Evolutionary conservation across 2,329 filamentous ascomycete species (phyloP), one percentile per base, ranked within the genome.

Genomic region (Xylariomycetidae sp.): DNA sequence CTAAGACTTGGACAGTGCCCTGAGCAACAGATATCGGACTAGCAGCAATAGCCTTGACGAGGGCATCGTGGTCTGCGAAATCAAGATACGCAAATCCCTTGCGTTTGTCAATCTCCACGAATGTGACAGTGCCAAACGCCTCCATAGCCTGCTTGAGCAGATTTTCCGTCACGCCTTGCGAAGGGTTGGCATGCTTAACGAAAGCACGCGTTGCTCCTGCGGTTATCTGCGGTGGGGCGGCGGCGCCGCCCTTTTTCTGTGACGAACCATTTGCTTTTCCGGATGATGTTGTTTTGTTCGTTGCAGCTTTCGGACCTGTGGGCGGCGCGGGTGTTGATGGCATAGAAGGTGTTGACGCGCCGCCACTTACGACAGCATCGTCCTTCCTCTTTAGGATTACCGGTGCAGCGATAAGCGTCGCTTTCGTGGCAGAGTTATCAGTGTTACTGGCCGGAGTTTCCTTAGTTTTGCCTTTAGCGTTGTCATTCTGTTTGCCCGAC

Each of bases 61-160:
- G 69, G 8, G 75, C 72, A 7, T 81, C 78, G 1, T 82, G 72
- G 15, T 88, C 80, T 8, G 76, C 74, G 63, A 96, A 97, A 43
- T 95, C 86, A 25, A 94, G 82, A 56, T 96, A 95, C 3, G 88
- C 90, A 51, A 95, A 94, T 0, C 88, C 88, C 59, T 96, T 96
- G 51, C 89, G 85, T 59, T 88, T 89, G 56, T 97, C 90, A 34
- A 97, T 90, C 50, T 96, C 90, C 13, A 95, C 86, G 45, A 79
- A 83, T 1, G 77, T 77, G 28, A 96, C 76, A 2, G 74, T 59
- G 2, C 90, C 90, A 48, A 88, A 94, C 0, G 65, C 61, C 27
- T 80, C 72, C 54, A 97, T 78, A 1, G 85, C 80, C 46, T 83
- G 74, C 49, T 83, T 80, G 2, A 97, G 76, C 0, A 88, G 63